phyloP scores from a whole-genome alignment of 768 basidiomycete species.

The Cyathus striatus region DNA sequence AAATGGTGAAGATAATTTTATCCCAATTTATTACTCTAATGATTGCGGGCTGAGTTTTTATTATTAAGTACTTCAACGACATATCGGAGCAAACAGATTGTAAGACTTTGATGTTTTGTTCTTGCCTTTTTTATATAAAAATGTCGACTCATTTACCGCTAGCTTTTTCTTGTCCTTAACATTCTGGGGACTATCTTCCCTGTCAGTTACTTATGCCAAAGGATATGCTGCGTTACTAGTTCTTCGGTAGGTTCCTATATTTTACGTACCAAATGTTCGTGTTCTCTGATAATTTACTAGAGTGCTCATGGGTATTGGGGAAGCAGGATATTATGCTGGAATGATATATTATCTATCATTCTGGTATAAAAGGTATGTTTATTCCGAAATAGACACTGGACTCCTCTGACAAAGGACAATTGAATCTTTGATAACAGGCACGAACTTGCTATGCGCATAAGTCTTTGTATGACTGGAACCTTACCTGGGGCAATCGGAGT shows the following conservation, averaged over 20 bases:
- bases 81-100: slow-evolving; percentile 57
- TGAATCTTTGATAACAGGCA: slow-evolving; percentile 30
- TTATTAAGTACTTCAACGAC: slow-evolving; percentile 45
- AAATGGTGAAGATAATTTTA: slow-evolving; percentile 33
- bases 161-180: slow-evolving; percentile 52
- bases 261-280: background rate
- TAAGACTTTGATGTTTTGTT: slow-evolving; percentile 13
- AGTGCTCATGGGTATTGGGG: slow-evolving; percentile 56
- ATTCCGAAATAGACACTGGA: no score
- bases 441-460: slow-evolving; percentile 47
- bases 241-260: slow-evolving; percentile 28
- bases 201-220: slow-evolving; percentile 51
- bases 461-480: slow-evolving; percentile 55
- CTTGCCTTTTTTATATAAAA: background rate
- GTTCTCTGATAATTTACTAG: slow-evolving; percentile 17
- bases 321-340: slow-evolving; percentile 55
- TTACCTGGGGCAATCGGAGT: slow-evolving; percentile 53
- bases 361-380: slow-evolving; percentile 41
- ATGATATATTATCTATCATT: slow-evolving; percentile 61
- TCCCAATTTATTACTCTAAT: background rate
- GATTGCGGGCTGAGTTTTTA: background rate
- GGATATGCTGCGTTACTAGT: slow-evolving; percentile 45
- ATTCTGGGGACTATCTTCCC: slow-evolving; percentile 49
- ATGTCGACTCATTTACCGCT: no score
- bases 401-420: no score